A percentile compares a stretch with the other conserved stretches of the same genome.
Conservation (phyloP, 1,284 basidiomycete species). For the Apiotrichum sp. region DNA sequence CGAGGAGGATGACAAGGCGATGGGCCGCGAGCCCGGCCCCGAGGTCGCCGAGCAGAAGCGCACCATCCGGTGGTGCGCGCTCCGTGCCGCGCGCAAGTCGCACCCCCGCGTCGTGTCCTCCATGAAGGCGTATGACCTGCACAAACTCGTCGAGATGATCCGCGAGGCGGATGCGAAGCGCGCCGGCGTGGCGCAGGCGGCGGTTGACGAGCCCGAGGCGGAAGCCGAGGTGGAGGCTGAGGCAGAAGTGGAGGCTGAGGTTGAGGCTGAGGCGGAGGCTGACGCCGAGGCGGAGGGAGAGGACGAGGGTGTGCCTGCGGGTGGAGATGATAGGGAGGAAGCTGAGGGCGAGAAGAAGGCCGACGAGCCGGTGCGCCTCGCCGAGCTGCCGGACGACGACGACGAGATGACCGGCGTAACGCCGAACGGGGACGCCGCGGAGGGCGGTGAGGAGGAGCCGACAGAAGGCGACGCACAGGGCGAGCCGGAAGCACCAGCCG, state of each 20-base stretch:
- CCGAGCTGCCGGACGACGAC: background rate
- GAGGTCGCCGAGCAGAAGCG: conserved; percentile 27
- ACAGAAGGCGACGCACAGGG: background rate
- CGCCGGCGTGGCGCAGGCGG: background rate
- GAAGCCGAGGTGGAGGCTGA: conserved; percentile 6
- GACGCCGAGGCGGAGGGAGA: conserved; percentile 7
- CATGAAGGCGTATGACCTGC: conserved; percentile 24
- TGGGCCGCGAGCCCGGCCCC: conserved; percentile 26
- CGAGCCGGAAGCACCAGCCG: background rate
- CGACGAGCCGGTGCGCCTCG: conserved; percentile 5
- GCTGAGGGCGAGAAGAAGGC: background rate
- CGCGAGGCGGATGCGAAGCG: conserved; percentile 5
- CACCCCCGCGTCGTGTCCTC: conserved; percentile 26
- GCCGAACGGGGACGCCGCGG: background rate
- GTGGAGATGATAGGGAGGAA: background rate
- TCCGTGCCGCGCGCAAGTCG: conserved; percentile 30
- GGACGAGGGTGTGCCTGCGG: background rate
- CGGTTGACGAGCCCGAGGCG: background rate
- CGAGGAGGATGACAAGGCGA: conserved; percentile 37
- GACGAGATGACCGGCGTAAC: background rate
- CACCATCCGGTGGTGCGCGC: conserved; percentile 34
- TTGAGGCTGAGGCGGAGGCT: conserved; percentile 1
- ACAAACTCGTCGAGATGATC: conserved; percentile 23
- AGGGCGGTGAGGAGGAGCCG: too few species aligned
- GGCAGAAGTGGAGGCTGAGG: conserved; percentile 2